phyloP scores from a whole-genome alignment of 768 basidiomycete genomes.

The Mycena rebaudengoi region DNA sequence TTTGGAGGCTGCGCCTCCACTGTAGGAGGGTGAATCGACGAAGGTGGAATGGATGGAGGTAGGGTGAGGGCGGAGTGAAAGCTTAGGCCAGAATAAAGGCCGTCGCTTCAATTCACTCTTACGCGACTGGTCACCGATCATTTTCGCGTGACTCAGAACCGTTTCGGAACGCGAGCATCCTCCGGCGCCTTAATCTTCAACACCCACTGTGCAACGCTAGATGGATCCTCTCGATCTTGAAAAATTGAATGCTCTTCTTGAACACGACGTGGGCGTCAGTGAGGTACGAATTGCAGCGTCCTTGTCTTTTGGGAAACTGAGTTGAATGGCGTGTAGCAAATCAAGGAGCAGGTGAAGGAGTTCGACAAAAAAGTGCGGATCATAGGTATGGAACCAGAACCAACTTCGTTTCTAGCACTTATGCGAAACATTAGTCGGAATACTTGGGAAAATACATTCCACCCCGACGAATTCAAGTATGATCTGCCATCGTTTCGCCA shows the following conservation, averaged over 20 bases:
- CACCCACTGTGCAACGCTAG: no score
- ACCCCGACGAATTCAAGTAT: slow-evolving; percentile 68
- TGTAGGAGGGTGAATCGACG: slow-evolving; percentile 10
- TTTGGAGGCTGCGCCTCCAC: slow-evolving; percentile 30
- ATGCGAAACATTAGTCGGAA: slow-evolving; percentile 49
- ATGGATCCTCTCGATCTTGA: slow-evolving; percentile 70
- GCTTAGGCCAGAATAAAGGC: no score
- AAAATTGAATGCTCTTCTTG: slow-evolving; percentile 65
- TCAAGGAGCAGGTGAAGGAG: slow-evolving; percentile 77
- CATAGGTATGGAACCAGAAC: slow-evolving; percentile 45
- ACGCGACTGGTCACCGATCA: no score
- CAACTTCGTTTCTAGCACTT: not conserved
- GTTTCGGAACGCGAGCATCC: no score
- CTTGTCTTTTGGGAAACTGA: not conserved
- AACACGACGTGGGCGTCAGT: slow-evolving; percentile 67
- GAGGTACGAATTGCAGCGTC: slow-evolving; percentile 63
- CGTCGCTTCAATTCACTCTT: not conserved
- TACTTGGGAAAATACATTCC: slow-evolving; percentile 82
- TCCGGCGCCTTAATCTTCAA: not conserved
- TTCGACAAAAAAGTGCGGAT: slow-evolving; percentile 79
- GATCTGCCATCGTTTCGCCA: slow-evolving; percentile 29
- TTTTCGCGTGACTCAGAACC: no score
- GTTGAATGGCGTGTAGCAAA: slow-evolving; percentile 61
- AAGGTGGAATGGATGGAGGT: not conserved
- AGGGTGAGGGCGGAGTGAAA: not conserved